Evolutionary conservation across 257 asterid genomes (phyloP), one percentile per base, ranked within the genome.

Genomic region (Cordia subcordata): DNA sequence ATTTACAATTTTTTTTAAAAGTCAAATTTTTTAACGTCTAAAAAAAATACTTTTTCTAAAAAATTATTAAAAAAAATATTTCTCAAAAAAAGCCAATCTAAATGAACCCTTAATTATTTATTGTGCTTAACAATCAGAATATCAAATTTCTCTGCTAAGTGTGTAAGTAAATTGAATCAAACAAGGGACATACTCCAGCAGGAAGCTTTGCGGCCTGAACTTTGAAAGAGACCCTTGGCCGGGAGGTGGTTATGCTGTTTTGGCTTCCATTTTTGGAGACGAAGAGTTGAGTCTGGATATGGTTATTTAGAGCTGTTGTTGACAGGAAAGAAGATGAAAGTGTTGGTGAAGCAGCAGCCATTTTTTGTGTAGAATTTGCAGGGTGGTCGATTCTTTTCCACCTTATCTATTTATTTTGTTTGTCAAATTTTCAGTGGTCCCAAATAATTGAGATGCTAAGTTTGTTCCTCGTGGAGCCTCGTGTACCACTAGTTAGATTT

Each of bases 121-220:
- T 5, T 39, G 9, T 39, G 44, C 44, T 39, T n/a, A n/a, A n/a
- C n/a, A n/a, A n/a, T n/a, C n/a, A n/a, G 35, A 27, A 27, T 27
- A 27, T 27, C 16, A 11, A 8, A 47, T 46, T 10, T 35, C n/a
- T 20, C 35, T 57, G 18, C 4, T 18, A 59, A 38, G 22, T 51
- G 1, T 13, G 3, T 17, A 62, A 0, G 21, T 27, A 52, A 12
- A 5, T 5, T 45, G 15, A 46, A 22, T 3, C 50, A 33, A 52
- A 10, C 8, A 16, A 10, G 10, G 11, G 3, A 44, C 74, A 8
- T 82, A 85, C 95, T 55, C 98, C 94, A 23, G 85, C 70, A 2
- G 98, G 95, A 66, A 82, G 84, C 79, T 92, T 88, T 17, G 84
- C 94, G 12, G 96, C 95, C 10, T 65, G 85, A 69, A 86, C 58